Evolutionary conservation across 2,329 filamentous ascomycete genomes (phyloP).

Genomic region (Rhynchosporium agropyri): DNA sequence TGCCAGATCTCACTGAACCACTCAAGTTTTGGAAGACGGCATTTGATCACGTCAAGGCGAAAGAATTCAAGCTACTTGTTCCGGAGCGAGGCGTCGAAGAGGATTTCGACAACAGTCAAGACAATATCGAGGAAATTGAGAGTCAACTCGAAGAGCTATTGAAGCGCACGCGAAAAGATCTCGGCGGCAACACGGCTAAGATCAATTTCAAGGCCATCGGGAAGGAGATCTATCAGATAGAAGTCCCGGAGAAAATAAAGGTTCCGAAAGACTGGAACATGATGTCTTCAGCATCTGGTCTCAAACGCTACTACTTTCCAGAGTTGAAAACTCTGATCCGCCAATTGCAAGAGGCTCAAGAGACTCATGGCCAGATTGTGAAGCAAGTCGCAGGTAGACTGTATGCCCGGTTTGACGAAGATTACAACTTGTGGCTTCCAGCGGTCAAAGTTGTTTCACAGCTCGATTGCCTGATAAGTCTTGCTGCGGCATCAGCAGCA

Average conservation of each 20-base stretch:
- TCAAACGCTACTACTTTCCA: conserved; percentile 92
- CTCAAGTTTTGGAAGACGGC: conserved; percentile 88
- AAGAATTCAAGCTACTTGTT: conserved; percentile 78
- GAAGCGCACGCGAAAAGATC: conserved; percentile 68
- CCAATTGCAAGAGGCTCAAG: conserved; percentile 88
- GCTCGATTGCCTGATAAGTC: conserved; percentile 90
- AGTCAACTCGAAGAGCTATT: conserved; percentile 71
- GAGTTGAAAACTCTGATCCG: conserved; percentile 82
- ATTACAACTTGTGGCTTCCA: conserved; percentile 83
- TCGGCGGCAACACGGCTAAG: conserved; percentile 65
- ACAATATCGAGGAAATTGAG: conserved; percentile 75
- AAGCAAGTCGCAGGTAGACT: conserved; percentile 84
- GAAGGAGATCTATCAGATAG: conserved; percentile 96
- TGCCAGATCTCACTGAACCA: conserved; percentile 79
- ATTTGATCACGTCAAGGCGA: conserved; percentile 81
- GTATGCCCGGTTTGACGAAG: conserved; percentile 83
- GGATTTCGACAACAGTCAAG: conserved; percentile 85
- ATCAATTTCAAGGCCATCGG: conserved; percentile 83
- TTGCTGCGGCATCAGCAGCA: conserved; percentile 83
- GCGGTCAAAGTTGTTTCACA: conserved; percentile 90
- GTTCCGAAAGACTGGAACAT: conserved; percentile 89
- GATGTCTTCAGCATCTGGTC: conserved; percentile 89
- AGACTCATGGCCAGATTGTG: conserved; percentile 88
- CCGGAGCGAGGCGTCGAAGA: conserved; percentile 86
- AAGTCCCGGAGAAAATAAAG: conserved; percentile 82